Evolutionary conservation across 208 protist genomes (phyloP), one percentile per base, ranked within the genome.

Genomic region (Sergeia podlipaevii): DNA sequence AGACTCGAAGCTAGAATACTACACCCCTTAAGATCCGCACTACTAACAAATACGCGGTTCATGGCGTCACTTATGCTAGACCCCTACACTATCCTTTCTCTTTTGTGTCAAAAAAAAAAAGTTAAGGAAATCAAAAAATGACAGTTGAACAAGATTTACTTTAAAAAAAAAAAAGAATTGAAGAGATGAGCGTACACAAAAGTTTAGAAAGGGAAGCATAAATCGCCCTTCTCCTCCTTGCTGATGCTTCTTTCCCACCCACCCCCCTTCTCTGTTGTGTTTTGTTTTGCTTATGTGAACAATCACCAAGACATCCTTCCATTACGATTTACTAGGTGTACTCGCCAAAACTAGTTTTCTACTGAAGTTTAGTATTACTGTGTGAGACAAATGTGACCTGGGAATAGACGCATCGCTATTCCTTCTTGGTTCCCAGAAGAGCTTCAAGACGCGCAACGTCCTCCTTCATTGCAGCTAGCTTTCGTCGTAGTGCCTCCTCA

Each of bases 31-130:
- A 85, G 59, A 39, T 83, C 79, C 7, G 76, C 71, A 37, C 69
- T 69, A 47, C 84, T 88, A 11, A 70, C 50, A 60, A 87, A 92
- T 18, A 73, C 10, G 33, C 85, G 80, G 7, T 77, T 56, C 65
- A 89, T 68, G n/a, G n/a, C n/a, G n/a, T n/a, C n/a, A n/a, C n/a
- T n/a, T n/a, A n/a, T n/a, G n/a, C n/a, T n/a, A n/a, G n/a, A n/a
- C n/a, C n/a, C n/a, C n/a, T n/a, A n/a, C n/a, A n/a, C 21, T 24
- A n/a, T 29, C 24, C 11, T 4, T 46, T 4, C 30, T 20, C 28
- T 7, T 30, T 11, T 20, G 20, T 48, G 28, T 39, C 21, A 39
- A 60, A 36, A 47, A 53, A 26, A 30, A 66, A 15, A 51, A 30
- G n/a, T 30, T 2, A n/a, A 4, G 17, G 13, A 11, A 5, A 52